phyloP scores from a whole-genome alignment of 2,329 filamentous ascomycete genomes.

The Madurella mycetomatis region DNA sequence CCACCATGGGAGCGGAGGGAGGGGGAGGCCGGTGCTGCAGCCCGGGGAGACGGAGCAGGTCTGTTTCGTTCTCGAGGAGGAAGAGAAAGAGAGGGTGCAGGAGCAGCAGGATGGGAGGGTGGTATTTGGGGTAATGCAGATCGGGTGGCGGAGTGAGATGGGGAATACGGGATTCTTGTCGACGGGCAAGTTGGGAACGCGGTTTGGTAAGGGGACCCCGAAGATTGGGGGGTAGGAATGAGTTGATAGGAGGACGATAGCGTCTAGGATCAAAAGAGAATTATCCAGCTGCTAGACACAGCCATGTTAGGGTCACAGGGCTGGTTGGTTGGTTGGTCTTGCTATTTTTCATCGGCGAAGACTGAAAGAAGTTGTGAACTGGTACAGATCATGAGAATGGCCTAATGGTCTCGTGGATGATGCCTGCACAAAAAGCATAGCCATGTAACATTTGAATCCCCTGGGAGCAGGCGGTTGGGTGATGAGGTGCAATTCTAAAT shows the following conservation, averaged over 20 bases:
- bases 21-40: conserved; percentile 51
- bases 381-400: too few relatives aligned
- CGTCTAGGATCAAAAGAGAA: too few relatives aligned
- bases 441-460: too few relatives aligned
- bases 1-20: conserved; percentile 20
- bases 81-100: conserved; percentile 29
- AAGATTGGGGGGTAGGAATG: background rate
- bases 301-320: too few relatives aligned
- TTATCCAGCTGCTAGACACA: too few relatives aligned
- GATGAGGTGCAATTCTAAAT: too few relatives aligned
- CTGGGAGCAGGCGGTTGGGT: too few relatives aligned
- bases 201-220: conserved; percentile 25
- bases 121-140: conserved; percentile 73
- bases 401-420: too few relatives aligned
- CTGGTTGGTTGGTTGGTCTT: background rate
- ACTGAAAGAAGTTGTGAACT: too few relatives aligned
- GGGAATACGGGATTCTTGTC: conserved; percentile 83
- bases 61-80: conserved; percentile 56
- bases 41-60: conserved; percentile 63
- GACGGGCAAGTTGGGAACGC: conserved; percentile 72
- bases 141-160: conserved; percentile 87
- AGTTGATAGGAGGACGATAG: background rate
- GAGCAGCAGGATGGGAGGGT: conserved; percentile 51
- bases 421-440: too few relatives aligned
- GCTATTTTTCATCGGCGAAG: background rate